Base-by-base conservation (phyloP, 345 rosid genomes). In the Melaleuca quinquenervia region DNA sequence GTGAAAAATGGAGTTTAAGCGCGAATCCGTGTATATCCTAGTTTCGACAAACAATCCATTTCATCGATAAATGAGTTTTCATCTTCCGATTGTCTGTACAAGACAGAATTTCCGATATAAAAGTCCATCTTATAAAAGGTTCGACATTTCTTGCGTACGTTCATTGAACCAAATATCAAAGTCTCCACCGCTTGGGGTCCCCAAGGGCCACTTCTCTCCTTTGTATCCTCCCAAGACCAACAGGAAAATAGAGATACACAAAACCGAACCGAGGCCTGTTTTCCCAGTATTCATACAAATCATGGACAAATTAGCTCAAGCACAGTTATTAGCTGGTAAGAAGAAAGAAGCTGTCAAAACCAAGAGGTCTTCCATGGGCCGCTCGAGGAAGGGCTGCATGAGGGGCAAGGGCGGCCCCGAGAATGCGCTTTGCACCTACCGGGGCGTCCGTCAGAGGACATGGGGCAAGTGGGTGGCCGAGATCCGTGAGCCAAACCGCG, bases 391-490 rank as follows among this genome's bases (percentile, higher is more conserved):
- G 90, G 98, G 99, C 11, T 96, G 99, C 91, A 95, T 94, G 98
- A 89, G 97, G 89, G 98, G 99, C 44, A 96, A 96, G 91, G 98
- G 99, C 18, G 99, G 98, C 16, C 99, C 99, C 0, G 97, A 96
- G 89, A 96, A 96, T 87, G 95, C 95, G n/a, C 86, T 91, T 26
- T 95, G 99, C 90, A 93, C 93, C 78, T 96, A 95, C 89, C 93
- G 96, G 86, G 99, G 98, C 10, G 98, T 96, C 52, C 93, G 99
- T 26, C 99, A 95, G 92, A 89, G 98, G 53, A 96, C 99, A n/a
- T 96, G 98, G 99, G 99, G 99, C 12, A 96, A 96, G 89, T 95
- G 99, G 99, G 99, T 96, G 24, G 98, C 98, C 27, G 98, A 96
- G 89, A 95, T 96, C 87, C 91, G 98, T 21, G 98, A 95, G 76